phyloP scores from a whole-genome alignment of 208 protist species.

The Angomonas deanei region DNA sequence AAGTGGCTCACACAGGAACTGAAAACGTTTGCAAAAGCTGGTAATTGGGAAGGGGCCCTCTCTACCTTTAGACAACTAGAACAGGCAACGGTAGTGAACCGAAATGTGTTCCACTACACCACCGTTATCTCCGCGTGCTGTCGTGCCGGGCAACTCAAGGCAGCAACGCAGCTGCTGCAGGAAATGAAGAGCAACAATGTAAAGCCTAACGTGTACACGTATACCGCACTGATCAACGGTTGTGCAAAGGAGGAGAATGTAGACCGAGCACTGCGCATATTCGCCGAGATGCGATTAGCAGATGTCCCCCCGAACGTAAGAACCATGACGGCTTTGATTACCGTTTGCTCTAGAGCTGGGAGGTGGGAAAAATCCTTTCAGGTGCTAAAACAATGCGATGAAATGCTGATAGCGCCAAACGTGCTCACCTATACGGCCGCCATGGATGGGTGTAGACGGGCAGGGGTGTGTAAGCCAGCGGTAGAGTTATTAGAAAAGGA shows the following conservation, averaged over 20 bases:
- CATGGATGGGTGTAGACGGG: constrained; percentile 81
- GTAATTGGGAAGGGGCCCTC: constrained; percentile 80
- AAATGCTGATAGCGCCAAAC: constrained; percentile 77
- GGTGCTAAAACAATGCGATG: constrained; percentile 68
- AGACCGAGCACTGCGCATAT: constrained; percentile 60
- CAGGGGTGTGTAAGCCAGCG: constrained; percentile 57
- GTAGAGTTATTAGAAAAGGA: constrained; percentile 40
- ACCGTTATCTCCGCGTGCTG: constrained; percentile 78
- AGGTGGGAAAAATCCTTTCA: constrained; percentile 72
- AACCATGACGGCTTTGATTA: constrained; percentile 71
- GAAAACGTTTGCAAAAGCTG: constrained; percentile 47
- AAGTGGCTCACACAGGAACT: constrained; percentile 88
- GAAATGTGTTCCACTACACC: constrained; percentile 89
- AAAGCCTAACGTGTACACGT: constrained; percentile 86
- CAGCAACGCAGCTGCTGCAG: constrained; percentile 51
- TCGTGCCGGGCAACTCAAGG: constrained; percentile 59
- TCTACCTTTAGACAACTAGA: constrained; percentile 55
- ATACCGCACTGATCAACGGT: constrained; percentile 75
- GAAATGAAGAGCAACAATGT: constrained; percentile 72
- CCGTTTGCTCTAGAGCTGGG: constrained; percentile 44
- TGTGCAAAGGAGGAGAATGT: constrained; percentile 45
- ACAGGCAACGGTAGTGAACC: constrained; percentile 62
- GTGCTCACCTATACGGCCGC: constrained; percentile 87
- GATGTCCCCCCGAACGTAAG: constrained; percentile 76
- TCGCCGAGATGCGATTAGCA: constrained; percentile 68